phyloP scores from a whole-genome alignment of 805 yeast genomes.

The Metschnikowia picachoensis region DNA sequence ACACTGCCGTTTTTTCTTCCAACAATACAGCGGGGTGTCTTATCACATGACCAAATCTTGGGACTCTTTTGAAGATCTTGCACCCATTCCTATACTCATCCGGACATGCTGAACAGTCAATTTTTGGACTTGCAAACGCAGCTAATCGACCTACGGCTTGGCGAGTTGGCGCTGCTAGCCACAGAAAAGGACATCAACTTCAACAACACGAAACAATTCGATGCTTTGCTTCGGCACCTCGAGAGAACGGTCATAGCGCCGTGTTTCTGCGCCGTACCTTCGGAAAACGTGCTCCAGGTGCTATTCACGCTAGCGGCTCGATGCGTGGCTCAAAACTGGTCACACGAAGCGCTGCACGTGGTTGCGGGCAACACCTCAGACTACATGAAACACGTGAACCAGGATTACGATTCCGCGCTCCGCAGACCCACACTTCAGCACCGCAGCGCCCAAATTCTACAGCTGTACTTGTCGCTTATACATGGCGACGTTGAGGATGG shows the following conservation, averaged over 20 bases:
- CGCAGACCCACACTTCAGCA: constrained; percentile 21
- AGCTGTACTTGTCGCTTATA: constrained; percentile 9
- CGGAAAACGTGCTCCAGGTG: constrained; percentile 24
- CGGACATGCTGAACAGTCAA: background rate
- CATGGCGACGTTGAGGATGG: background rate
- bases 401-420: constrained; percentile 18
- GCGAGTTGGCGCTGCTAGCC: constrained; percentile 17
- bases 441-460: constrained; percentile 17
- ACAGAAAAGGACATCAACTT: constrained; percentile 19
- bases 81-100: background rate
- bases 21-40: background rate
- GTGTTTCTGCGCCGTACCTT: constrained; percentile 21
- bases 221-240: constrained; percentile 24
- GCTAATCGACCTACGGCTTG: constrained; percentile 21
- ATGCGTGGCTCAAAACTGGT: constrained; percentile 25
- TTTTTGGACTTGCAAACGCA: constrained; percentile 16
- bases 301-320: constrained; percentile 32
- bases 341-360: constrained; percentile 20
- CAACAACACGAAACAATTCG: constrained; percentile 27
- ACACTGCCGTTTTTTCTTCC: background rate
- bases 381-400: constrained; percentile 18
- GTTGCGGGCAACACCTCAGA: constrained; percentile 20
- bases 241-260: constrained; percentile 18
- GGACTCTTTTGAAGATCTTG: no score
- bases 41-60: no score